Percentiles rank a stretch among this genome's conserved stretches.
Conservation (phyloP, 768 basidiomycete species). For the Gelatoporia subvermispora region DNA sequence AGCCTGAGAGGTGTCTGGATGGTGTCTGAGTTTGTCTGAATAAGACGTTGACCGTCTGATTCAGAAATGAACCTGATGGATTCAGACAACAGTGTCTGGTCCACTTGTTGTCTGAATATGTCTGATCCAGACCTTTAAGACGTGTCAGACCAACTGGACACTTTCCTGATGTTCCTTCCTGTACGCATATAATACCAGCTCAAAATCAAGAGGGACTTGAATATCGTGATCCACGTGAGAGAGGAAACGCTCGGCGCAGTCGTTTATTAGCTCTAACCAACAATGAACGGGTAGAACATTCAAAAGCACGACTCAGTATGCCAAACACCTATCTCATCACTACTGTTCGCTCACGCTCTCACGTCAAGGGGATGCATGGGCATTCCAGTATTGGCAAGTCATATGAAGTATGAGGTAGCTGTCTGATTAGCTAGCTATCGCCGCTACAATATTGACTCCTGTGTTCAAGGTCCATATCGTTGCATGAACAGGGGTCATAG, state of each 20-base stretch:
- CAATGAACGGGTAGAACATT: neutral
- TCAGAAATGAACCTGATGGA: too few species aligned
- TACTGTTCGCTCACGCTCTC: neutral
- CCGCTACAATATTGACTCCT: too few species aligned
- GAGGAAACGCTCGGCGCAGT: neutral
- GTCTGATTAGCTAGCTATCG: too few species aligned
- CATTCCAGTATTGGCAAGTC: conserved; percentile 7
- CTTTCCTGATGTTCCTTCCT: too few species aligned
- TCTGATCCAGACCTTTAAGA: too few species aligned
- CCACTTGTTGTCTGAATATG: too few species aligned
- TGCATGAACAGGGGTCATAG: conserved; percentile 1
- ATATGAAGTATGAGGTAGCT: neutral
- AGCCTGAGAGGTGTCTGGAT: too few species aligned
- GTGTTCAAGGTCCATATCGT: neutral
- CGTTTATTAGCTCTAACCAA: neutral
- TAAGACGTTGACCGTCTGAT: too few species aligned
- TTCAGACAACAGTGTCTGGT: too few species aligned
- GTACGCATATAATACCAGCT: neutral
- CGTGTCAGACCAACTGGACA: too few species aligned
- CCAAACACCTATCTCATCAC: neutral
- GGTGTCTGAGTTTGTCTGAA: too few species aligned
- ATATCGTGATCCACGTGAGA: neutral
- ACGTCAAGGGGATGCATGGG: neutral
- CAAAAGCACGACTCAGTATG: neutral
- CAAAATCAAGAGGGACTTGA: neutral